These are phyloP conservation scores for Sordaria brevicollis DNA, from an alignment of 495 filamentous ascomycete genomes.

Conservation along the genomic window DNA sequence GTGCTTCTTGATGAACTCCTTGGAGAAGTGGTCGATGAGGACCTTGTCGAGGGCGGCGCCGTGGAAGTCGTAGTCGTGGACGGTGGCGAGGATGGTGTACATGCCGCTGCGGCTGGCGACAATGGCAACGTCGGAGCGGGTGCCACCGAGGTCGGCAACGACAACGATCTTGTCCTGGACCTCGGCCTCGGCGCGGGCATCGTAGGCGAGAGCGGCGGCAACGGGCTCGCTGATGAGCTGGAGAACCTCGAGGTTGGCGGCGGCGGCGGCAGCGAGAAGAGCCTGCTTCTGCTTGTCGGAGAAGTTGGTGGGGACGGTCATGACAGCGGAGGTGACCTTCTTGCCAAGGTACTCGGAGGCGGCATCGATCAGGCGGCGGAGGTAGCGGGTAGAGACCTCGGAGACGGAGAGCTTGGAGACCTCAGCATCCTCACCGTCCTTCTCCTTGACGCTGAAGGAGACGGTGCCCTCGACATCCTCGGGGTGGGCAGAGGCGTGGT, in stretches of 20 bases:
- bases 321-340: constrained; percentile 82
- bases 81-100: constrained; percentile 89
- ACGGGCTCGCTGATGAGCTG: constrained; percentile 93
- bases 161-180: constrained; percentile 78
- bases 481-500: constrained; percentile 88
- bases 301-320: constrained; percentile 92
- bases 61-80: constrained; percentile 86
- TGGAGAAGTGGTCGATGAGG: constrained; percentile 90
- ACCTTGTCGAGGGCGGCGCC: constrained; percentile 77
- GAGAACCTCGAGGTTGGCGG: constrained; percentile 76
- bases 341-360: constrained; percentile 88
- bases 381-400: constrained; percentile 79
- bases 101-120: constrained; percentile 86
- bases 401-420: constrained; percentile 65
- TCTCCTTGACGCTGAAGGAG: constrained; percentile 76
- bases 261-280: constrained; percentile 63
- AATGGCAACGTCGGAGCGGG: constrained; percentile 82
- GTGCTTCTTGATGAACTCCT: constrained; percentile 92
- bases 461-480: constrained; percentile 60
- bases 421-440: constrained; percentile 42
- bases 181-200: constrained; percentile 68
- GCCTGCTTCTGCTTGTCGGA: constrained; percentile 73
- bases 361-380: constrained; percentile 69
- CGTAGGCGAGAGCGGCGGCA: constrained; percentile 82
- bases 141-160: constrained; percentile 89